These are phyloP conservation scores for Rubia yunnanensis DNA, from an alignment of 257 asterid genomes.

Conservation along the genomic window DNA sequence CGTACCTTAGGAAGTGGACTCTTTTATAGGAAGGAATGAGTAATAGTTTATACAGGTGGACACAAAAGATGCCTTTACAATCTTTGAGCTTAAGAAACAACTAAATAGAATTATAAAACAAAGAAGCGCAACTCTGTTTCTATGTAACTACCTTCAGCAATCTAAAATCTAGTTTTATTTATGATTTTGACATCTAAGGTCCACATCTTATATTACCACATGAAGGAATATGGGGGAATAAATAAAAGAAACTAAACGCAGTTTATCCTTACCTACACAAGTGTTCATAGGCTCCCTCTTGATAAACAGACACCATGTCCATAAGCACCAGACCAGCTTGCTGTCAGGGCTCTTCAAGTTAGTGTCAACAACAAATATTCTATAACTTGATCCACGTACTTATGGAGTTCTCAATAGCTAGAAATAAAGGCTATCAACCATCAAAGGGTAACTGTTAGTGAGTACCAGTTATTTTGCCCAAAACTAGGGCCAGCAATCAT, in stretches of 20 bases:
- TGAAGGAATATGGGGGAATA: too few relatives aligned
- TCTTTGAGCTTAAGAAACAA: background rate
- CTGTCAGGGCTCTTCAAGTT: conserved; percentile 48
- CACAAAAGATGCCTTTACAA: background rate
- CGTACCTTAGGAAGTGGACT: background rate
- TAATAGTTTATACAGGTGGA: background rate
- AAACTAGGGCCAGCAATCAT: background rate
- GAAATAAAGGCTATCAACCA: conserved; percentile 12
- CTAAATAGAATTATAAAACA: background rate
- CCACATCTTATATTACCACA: conserved; percentile 1
- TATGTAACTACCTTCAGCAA: background rate
- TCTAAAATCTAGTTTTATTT: background rate
- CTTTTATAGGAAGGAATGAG: background rate
- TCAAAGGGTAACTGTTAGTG: background rate
- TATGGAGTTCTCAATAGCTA: background rate
- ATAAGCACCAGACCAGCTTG: conserved; percentile 98
- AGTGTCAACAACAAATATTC: conserved; percentile 16
- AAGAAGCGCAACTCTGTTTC: background rate
- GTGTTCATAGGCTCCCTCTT: conserved; percentile 98
- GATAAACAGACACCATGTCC: conserved; percentile 99
- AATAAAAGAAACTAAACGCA: background rate
- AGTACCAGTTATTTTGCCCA: background rate
- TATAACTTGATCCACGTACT: background rate
- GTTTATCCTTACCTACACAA: conserved; percentile 70
- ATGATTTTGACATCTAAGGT: background rate